Base-by-base conservation (phyloP, 2,329 filamentous ascomycete genomes). In the Aspergillus fischeri region DNA sequence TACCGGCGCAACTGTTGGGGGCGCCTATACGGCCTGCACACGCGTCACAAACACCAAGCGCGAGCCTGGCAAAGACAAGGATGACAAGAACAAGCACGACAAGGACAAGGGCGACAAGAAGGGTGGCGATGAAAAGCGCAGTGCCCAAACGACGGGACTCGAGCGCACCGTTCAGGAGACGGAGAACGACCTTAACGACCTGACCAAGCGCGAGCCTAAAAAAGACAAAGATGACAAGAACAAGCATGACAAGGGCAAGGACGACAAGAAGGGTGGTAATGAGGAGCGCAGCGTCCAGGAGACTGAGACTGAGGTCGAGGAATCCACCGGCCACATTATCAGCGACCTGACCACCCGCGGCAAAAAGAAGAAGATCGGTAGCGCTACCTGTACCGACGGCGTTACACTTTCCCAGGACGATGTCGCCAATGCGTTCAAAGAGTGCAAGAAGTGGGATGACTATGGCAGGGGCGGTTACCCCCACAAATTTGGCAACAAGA, bases 331-430 rank as follows among this genome's bases (percentile, higher is more conserved):
- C 27, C 35, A 58, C 38, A 55, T 48, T 53, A 11, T 52, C 47
- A 55, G 11, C 52, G 55, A 58, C 27, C 48, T 58, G 28, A 32
- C 51, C 48, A 55, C 55, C 52, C 55, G 55, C 47, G 17, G 25
- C 32, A 58, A 58, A 38, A 58, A 58, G 55, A 57, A 54, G 55
- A 58, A 55, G 52, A 32, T 58, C 17, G 55, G 55, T 24, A 58
- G 52, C 14, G 55, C 55, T 51, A 55, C 52, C 48, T 58, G 55
- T 44, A 3, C 29, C 48, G 55, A 58, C 9, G 55, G 55, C 11
- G 42, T 41, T 35, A 58, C 55, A 4, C 52, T 58, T 28, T 58
- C 55, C 10, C 50, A 55, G 20, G 48, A 58, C n/a, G 52, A 49
- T 54, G 55, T 58, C 7, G 55, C 10, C 21, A 58, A 51, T 50